Percentiles rank a stretch among this genome's conserved stretches.
Conservation (phyloP, 805 yeast species). For the Pichia heedii region DNA sequence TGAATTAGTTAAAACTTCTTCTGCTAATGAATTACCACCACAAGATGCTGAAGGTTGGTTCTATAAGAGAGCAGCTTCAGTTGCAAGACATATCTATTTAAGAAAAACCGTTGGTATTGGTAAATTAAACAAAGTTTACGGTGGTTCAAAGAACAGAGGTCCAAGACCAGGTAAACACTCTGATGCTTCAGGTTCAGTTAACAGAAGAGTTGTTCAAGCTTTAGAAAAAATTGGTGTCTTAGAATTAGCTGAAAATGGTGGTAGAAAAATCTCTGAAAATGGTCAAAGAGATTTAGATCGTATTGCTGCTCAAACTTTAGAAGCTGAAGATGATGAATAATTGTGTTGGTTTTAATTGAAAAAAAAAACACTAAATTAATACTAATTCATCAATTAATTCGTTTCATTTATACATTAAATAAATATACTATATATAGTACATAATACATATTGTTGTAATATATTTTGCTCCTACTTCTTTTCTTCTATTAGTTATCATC, state of each 20-base stretch:
- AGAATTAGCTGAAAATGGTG: conserved; percentile 95
- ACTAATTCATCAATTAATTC: neutral
- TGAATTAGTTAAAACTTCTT: conserved; percentile 97
- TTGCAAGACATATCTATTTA: conserved; percentile 99
- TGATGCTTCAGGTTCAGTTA: conserved; percentile 98
- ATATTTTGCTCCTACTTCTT: neutral
- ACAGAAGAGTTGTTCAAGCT: conserved; percentile 97
- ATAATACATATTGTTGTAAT: neutral
- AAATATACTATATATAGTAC: neutral
- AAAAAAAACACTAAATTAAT: neutral
- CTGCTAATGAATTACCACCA: conserved; percentile 99
- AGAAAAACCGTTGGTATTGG: conserved; percentile 99
- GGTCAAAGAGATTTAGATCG: conserved; percentile 99
- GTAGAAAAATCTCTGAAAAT: conserved; percentile 98
- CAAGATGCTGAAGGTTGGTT: conserved; percentile 99
- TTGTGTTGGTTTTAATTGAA: conserved; percentile 9
- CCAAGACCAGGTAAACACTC: conserved; percentile 96
- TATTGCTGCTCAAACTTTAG: conserved; percentile 98
- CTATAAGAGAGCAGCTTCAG: conserved; percentile 99
- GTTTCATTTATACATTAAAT: neutral
- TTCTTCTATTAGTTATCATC: neutral
- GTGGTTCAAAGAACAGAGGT: conserved; percentile 99
- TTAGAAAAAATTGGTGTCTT: conserved; percentile 97
- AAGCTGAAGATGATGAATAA: conserved; percentile 66
- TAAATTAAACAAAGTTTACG: conserved; percentile 97